phyloP scores from a whole-genome alignment of 108 stramenopile species.

The Cyclotella cryptica region DNA sequence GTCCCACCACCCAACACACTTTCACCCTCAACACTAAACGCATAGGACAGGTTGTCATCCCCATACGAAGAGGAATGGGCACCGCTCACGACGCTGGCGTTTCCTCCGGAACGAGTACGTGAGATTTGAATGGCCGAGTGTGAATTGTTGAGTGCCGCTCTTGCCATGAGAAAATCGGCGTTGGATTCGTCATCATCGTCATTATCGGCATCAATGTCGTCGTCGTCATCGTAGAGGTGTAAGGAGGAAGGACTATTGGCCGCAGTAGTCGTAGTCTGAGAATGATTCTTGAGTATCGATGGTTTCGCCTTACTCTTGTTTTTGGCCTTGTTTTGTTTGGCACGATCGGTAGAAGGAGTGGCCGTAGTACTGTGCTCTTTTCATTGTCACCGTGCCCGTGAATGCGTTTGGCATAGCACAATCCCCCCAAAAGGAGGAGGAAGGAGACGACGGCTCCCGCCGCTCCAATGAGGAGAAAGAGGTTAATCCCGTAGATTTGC shows the following conservation, averaged over 20 bases:
- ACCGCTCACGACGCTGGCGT: constrained; percentile 11
- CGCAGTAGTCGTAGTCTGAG: neutral
- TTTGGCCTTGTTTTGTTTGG: too few species aligned
- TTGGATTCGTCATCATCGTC: constrained; percentile 31
- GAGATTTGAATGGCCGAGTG: neutral
- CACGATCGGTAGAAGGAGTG: too few species aligned
- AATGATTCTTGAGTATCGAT: constrained; percentile 18
- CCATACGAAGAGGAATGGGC: constrained; percentile 1
- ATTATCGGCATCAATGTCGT: neutral
- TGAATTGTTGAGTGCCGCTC: constrained; percentile 27
- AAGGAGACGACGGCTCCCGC: constrained; percentile 37
- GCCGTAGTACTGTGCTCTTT: neutral
- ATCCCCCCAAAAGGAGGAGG: constrained; percentile 26
- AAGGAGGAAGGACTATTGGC: constrained; percentile 1
- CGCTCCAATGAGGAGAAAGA: constrained; percentile 33
- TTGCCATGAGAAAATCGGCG: constrained; percentile 28
- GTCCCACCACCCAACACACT: constrained; percentile 11
- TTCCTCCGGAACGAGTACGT: neutral
- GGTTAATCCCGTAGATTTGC: constrained; percentile 8
- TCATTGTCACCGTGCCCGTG: neutral
- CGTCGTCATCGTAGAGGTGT: neutral
- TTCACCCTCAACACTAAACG: constrained; percentile 36
- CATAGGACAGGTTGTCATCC: constrained; percentile 46
- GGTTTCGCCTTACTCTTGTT: neutral
- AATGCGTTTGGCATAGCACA: constrained; percentile 38